These are phyloP conservation scores for Colletotrichum aenigma DNA, from an alignment of 2,329 filamentous ascomycete genomes.

Conservation along the genomic window DNA sequence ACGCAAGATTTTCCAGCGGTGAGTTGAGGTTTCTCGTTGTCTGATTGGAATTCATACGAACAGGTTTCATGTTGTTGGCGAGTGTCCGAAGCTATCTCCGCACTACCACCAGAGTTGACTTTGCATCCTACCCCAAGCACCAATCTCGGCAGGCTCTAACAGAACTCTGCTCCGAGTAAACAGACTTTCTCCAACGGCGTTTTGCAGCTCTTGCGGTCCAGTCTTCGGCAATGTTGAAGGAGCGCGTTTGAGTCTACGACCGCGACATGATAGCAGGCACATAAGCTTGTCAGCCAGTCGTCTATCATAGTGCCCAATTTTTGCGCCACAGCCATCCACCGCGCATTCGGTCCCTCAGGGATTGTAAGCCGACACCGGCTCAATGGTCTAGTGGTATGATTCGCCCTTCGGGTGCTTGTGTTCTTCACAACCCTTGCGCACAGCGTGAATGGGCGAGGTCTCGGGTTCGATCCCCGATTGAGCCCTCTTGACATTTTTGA, in stretches of 20 bases:
- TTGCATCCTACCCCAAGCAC: neutral
- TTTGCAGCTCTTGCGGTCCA: neutral
- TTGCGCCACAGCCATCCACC: neutral
- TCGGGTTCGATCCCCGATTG: slow-evolving; percentile 19
- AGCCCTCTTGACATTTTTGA: neutral
- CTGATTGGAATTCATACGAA: neutral
- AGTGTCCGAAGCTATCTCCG: neutral
- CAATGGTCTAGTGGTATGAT: slow-evolving; percentile 22
- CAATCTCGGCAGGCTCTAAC: neutral
- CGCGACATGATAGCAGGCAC: neutral
- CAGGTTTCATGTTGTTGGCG: neutral
- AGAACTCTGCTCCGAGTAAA: neutral
- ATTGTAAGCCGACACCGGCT: neutral
- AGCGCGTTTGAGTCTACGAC: rapidly evolving
- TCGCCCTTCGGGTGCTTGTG: slow-evolving; percentile 15
- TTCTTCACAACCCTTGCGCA: neutral
- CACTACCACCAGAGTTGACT: neutral
- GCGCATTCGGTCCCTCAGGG: neutral
- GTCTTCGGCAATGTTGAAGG: neutral
- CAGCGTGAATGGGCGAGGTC: slow-evolving; percentile 13
- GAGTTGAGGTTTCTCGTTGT: neutral
- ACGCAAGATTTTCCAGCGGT: neutral
- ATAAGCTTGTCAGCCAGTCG: rapidly evolving
- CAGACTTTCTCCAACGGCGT: rapidly evolving
- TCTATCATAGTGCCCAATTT: neutral